These are phyloP conservation scores for Fusarium napiforme DNA, from an alignment of 2,329 filamentous ascomycete species.

Conservation along the genomic window DNA sequence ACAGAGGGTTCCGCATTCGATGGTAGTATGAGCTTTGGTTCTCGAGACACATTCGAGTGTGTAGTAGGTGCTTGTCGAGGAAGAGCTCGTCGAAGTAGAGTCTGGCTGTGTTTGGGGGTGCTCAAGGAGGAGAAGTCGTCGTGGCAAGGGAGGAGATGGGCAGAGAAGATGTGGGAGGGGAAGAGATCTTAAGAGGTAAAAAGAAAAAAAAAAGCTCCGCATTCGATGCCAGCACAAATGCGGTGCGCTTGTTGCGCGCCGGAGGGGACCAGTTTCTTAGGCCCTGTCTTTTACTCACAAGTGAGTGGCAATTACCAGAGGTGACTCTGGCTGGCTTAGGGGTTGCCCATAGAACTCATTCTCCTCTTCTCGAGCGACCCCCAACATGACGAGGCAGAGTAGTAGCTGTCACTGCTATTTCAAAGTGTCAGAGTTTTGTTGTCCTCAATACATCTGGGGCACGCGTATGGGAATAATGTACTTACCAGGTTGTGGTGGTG, in stretches of 20 bases:
- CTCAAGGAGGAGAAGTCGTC: too few relatives aligned
- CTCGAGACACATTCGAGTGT: too few relatives aligned
- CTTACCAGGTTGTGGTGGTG: neutral
- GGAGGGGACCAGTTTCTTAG: neutral
- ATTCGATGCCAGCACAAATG: neutral
- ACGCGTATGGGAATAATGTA: neutral
- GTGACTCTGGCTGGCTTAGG: neutral
- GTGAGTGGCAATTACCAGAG: neutral
- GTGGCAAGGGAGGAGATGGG: too few relatives aligned
- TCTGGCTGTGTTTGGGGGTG: too few relatives aligned
- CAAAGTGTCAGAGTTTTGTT: neutral
- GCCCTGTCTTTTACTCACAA: neutral
- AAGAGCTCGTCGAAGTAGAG: too few relatives aligned
- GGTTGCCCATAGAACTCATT: neutral
- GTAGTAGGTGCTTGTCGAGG: too few relatives aligned
- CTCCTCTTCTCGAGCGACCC: neutral
- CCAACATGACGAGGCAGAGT: neutral
- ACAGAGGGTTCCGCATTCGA: too few relatives aligned
- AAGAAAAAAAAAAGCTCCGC: neutral
- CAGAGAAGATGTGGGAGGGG: too few relatives aligned
- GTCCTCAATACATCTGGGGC: neutral
- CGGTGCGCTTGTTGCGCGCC: neutral
- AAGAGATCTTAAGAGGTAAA: too few relatives aligned
- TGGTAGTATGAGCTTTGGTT: too few relatives aligned
- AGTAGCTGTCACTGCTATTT: neutral